Evolutionary conservation across 2,329 filamentous ascomycete species (phyloP).

Genomic region (Mycosphaerella sp.): DNA sequence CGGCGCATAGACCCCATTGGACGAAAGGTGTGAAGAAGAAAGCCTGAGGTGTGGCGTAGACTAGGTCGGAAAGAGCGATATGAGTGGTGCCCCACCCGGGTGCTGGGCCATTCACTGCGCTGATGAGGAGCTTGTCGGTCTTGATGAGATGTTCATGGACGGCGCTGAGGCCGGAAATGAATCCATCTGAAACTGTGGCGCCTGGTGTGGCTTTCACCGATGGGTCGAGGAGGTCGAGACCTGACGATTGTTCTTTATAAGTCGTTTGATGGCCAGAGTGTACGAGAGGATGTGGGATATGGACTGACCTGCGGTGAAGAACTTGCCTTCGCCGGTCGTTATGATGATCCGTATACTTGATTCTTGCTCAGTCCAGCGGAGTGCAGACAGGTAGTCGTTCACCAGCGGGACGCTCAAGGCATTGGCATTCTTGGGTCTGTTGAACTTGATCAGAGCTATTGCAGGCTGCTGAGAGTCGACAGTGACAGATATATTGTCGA

Average conservation of each 20-base stretch:
- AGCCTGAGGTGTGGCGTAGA: slow-evolving; percentile 20
- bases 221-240: slow-evolving; percentile 21
- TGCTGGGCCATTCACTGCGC: slow-evolving; percentile 23
- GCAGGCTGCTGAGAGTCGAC: slow-evolving; percentile 12
- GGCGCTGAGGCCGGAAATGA: slow-evolving; percentile 8
- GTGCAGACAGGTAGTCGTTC: slow-evolving; percentile 18
- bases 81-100: slow-evolving; percentile 15
- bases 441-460: slow-evolving; percentile 23
- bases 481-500: slow-evolving; percentile 17
- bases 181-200: slow-evolving; percentile 20
- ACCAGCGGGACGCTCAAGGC: slow-evolving; percentile 18
- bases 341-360: slow-evolving; percentile 18
- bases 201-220: slow-evolving; percentile 12
- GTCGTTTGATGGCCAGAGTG: not conserved
- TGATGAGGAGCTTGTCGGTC: slow-evolving; percentile 19
- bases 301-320: slow-evolving; percentile 16
- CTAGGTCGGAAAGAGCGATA: slow-evolving; percentile 21
- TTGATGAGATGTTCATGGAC: slow-evolving; percentile 22
- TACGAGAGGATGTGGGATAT: not conserved
- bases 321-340: slow-evolving; percentile 22
- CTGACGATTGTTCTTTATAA: not conserved
- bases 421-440: slow-evolving; percentile 22
- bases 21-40: slow-evolving; percentile 26
- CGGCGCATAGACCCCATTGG: slow-evolving; percentile 24
- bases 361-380: slow-evolving; percentile 18